Percentiles rank a stretch among this genome's conserved stretches.
These are phyloP conservation scores for Aquilaria malaccensis DNA, from an alignment of 345 rosid species.

Conservation along the genomic window DNA sequence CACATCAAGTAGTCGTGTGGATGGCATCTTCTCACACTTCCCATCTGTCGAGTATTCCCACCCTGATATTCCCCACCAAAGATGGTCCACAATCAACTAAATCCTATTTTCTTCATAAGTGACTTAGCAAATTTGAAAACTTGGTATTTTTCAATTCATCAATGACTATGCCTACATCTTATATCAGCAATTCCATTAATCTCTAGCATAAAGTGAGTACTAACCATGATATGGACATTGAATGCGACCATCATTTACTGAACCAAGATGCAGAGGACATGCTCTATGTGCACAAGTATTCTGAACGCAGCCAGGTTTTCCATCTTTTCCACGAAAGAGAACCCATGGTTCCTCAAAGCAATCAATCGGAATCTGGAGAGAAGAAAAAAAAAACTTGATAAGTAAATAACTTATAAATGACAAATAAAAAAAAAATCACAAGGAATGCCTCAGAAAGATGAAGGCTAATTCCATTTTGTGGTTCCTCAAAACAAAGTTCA, in stretches of 20 bases:
- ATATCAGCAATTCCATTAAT: background rate
- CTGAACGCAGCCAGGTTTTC: constrained; percentile 87
- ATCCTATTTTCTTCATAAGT: background rate
- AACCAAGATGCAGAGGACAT: constrained; percentile 96
- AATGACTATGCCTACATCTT: constrained; percentile 3
- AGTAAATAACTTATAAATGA: background rate
- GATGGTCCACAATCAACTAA: constrained; percentile 11
- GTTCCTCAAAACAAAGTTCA: too few relatives aligned
- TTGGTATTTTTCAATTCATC: background rate
- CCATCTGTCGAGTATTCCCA: constrained; percentile 99
- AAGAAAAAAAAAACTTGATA: constrained; percentile 1
- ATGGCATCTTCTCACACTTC: constrained; percentile 92
- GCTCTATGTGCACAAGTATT: constrained; percentile 98
- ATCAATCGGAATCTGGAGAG: constrained; percentile 75
- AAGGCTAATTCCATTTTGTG: too few relatives aligned
- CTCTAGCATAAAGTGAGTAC: constrained; percentile 22
- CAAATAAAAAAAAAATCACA: background rate
- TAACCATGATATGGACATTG: constrained; percentile 97
- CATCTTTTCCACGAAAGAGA: constrained; percentile 84
- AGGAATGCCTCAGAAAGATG: background rate
- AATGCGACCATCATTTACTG: constrained; percentile 86
- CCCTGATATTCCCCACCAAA: constrained; percentile 37
- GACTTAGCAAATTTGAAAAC: background rate
- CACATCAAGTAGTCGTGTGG: constrained; percentile 61
- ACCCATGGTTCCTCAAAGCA: constrained; percentile 99